phyloP scores from a whole-genome alignment of 2,329 filamentous ascomycete genomes.

The Xylariaceae sp. region DNA sequence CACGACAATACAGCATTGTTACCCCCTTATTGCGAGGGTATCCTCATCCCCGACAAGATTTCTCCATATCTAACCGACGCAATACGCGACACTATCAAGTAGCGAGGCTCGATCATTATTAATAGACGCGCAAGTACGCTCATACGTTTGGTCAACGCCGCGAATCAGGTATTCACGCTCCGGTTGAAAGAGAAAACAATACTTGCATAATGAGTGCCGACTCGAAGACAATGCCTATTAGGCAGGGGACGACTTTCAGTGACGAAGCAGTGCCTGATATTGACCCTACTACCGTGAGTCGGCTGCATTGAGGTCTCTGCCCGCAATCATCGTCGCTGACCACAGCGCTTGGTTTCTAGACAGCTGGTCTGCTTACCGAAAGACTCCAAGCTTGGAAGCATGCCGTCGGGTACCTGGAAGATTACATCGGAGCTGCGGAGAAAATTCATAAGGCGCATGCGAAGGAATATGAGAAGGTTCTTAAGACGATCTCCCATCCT shows the following conservation, averaged over 20 bases:
- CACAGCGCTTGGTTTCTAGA: slow-evolving; percentile 48
- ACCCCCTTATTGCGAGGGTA: not conserved
- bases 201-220: slow-evolving; percentile 36
- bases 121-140: not conserved
- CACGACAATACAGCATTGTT: not conserved
- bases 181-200: not conserved
- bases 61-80: not conserved
- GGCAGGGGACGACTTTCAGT: slow-evolving; percentile 51
- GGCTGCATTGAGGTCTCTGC: not conserved
- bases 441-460: slow-evolving; percentile 82
- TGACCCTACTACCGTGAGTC: slow-evolving; percentile 60
- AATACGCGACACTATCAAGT: not conserved
- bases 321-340: slow-evolving; percentile 12
- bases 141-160: not conserved
- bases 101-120: not conserved
- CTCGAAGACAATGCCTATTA: slow-evolving; percentile 44
- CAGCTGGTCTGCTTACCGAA: slow-evolving; percentile 80
- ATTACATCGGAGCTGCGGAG: slow-evolving; percentile 83
- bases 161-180: not conserved
- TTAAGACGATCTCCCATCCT: slow-evolving; percentile 89
- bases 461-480: slow-evolving; percentile 92
- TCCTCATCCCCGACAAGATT: not conserved
- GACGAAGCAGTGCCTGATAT: slow-evolving; percentile 63
- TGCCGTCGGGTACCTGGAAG: slow-evolving; percentile 86
- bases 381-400: slow-evolving; percentile 96